Percentiles rank a stretch among this genome's conserved stretches.
phyloP scores from a whole-genome alignment of 306 rosid species.

The Aeschynomene evenia region DNA sequence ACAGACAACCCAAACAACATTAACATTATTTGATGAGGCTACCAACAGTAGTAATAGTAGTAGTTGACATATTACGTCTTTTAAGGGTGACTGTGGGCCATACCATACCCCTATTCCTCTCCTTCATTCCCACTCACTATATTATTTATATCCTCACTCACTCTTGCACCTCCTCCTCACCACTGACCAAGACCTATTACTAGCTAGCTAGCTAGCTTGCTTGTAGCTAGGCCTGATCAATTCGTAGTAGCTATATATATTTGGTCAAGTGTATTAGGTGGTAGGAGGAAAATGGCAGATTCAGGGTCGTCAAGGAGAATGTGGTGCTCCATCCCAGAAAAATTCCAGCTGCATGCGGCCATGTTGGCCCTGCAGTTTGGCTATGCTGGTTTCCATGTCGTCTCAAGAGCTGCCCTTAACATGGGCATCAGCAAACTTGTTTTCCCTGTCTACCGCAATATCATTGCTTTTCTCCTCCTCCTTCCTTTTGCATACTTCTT shows the following conservation, averaged over 20 bases:
- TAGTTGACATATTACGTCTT: slow-evolving; percentile 65
- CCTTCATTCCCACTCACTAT: background rate
- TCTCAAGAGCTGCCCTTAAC: slow-evolving; percentile 93
- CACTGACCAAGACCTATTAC: slow-evolving; percentile 17
- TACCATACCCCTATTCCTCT: background rate
- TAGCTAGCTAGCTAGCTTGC: too few species aligned
- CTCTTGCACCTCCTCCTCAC: slow-evolving; percentile 42
- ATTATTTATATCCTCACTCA: slow-evolving; percentile 46
- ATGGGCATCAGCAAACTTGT: slow-evolving; percentile 97
- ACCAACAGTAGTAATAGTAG: too few species aligned
- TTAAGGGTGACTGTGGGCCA: slow-evolving; percentile 47
- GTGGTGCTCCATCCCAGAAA: slow-evolving; percentile 83
- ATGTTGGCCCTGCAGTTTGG: slow-evolving; percentile 96
- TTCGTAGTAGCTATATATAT: too few species aligned
- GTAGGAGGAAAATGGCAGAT: slow-evolving; percentile 55
- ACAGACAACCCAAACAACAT: slow-evolving; percentile 77
- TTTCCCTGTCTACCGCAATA: slow-evolving; percentile 86
- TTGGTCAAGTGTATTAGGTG: background rate
- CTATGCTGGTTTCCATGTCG: slow-evolving; percentile 94
- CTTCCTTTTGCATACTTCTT: slow-evolving; percentile 87
- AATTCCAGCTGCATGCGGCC: slow-evolving; percentile 87
- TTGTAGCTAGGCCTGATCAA: background rate
- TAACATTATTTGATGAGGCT: slow-evolving; percentile 57
- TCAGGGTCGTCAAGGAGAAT: slow-evolving; percentile 49
- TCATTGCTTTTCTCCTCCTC: slow-evolving; percentile 83